A percentile compares a stretch with the other conserved stretches of the same genome.
These are phyloP conservation scores for Afroboletus lepidellus DNA, from an alignment of 1,284 basidiomycete species.

Conservation along the genomic window DNA sequence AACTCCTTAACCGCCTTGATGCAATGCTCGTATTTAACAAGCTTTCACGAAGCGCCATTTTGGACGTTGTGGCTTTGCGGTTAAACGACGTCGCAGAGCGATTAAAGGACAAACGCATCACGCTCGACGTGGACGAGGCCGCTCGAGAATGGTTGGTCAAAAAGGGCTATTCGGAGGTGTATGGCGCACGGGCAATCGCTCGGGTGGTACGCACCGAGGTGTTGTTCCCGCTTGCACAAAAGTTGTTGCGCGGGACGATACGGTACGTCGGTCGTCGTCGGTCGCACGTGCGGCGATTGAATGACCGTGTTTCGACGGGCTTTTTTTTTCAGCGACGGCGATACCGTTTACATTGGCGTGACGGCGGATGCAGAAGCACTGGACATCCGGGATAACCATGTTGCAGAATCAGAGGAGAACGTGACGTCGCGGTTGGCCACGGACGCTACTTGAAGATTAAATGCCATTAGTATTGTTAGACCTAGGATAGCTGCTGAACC, in stretches of 20 bases:
- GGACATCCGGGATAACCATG: slow-evolving; percentile 37
- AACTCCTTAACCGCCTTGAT: slow-evolving; percentile 88
- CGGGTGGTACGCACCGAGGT: slow-evolving; percentile 78
- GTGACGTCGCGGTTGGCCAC: not conserved
- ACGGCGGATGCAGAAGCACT: slow-evolving; percentile 17
- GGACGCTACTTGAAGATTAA: not conserved
- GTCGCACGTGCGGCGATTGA: not conserved
- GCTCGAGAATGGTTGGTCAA: slow-evolving; percentile 75
- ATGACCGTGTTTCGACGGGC: too few relatives aligned
- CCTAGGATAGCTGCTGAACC: not conserved
- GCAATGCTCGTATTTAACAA: slow-evolving; percentile 90
- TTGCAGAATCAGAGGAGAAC: slow-evolving; percentile 22
- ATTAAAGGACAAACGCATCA: slow-evolving; percentile 66
- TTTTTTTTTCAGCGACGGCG: not conserved
- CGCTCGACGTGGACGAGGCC: slow-evolving; percentile 63
- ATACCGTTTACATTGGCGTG: slow-evolving; percentile 24
- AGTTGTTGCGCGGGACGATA: slow-evolving; percentile 72
- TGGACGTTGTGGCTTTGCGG: slow-evolving; percentile 76
- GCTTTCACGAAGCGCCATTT: slow-evolving; percentile 70
- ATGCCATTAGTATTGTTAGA: not conserved
- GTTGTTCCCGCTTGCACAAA: slow-evolving; percentile 75
- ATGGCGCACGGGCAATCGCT: slow-evolving; percentile 84
- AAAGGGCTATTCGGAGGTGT: slow-evolving; percentile 82
- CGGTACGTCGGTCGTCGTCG: slow-evolving; percentile 43
- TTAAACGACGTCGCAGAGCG: slow-evolving; percentile 72